Conservation (phyloP, 495 filamentous ascomycete species). For the Clavariopsis aquatica region DNA sequence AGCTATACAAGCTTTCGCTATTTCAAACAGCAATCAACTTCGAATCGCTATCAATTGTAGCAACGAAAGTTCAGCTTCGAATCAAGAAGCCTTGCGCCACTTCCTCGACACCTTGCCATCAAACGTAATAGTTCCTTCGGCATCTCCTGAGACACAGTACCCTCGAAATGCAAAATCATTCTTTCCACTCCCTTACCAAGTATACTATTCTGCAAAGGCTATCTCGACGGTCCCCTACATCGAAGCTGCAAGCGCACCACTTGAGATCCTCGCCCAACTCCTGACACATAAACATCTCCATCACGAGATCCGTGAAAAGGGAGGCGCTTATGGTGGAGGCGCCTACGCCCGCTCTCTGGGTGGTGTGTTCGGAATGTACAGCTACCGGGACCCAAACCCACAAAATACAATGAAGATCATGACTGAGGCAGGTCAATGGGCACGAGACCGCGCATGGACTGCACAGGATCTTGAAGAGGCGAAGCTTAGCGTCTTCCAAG, state of each 20-base stretch:
- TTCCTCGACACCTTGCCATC: slow-evolving; percentile 64
- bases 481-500: slow-evolving; percentile 91
- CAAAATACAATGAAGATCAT: slow-evolving; percentile 84
- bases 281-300: slow-evolving; percentile 97
- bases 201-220: slow-evolving; percentile 84
- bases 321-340: slow-evolving; percentile 91
- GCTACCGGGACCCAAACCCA: slow-evolving; percentile 96
- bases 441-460: slow-evolving; percentile 79
- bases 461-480: slow-evolving; percentile 90
- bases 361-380: slow-evolving; percentile 91
- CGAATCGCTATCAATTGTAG: slow-evolving; percentile 89
- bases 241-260: slow-evolving; percentile 68
- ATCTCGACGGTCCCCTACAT: slow-evolving; percentile 85
- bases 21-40: slow-evolving; percentile 60
- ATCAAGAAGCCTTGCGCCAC: slow-evolving; percentile 68
- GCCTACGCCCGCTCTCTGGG: slow-evolving; percentile 77
- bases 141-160: slow-evolving; percentile 46
- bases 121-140: slow-evolving; percentile 47
- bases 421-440: slow-evolving; percentile 78
- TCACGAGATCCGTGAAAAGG: slow-evolving; percentile 97
- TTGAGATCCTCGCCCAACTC: slow-evolving; percentile 87
- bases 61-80: slow-evolving; percentile 62
- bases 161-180: slow-evolving; percentile 65
- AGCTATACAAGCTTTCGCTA: slow-evolving; percentile 75
- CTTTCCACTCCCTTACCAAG: slow-evolving; percentile 94